Percentiles rank a stretch among this genome's conserved stretches.
Evolutionary conservation across 2,329 filamentous ascomycete genomes (phyloP).

Genomic region (Sclerotinia spermophila): DNA sequence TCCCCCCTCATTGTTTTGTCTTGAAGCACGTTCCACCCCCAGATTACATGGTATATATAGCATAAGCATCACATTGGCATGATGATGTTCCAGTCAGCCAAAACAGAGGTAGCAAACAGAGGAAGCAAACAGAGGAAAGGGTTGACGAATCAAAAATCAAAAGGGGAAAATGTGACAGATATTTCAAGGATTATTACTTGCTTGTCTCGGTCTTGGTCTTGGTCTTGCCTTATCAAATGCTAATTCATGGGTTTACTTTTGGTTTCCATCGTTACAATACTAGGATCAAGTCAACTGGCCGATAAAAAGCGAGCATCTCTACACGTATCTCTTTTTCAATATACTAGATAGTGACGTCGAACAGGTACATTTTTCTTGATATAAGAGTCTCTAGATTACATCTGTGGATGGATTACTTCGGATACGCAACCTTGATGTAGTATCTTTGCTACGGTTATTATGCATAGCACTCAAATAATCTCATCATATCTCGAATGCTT

Average conservation of each 20-base stretch:
- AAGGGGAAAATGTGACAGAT: not conserved
- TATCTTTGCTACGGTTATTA: not conserved
- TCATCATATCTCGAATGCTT: not conserved
- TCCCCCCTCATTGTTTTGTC: conserved; percentile 15
- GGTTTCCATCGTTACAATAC: not conserved
- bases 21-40: conserved; percentile 10
- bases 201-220: not conserved
- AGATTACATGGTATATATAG: not conserved
- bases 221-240: not conserved
- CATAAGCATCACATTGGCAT: not conserved
- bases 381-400: not conserved
- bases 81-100: not conserved
- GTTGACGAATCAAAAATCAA: not conserved
- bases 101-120: not conserved
- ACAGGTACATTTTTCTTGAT: not conserved
- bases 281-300: not conserved
- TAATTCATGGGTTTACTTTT: not conserved
- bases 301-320: not conserved
- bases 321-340: not conserved
- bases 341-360: not conserved
- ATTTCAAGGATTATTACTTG: not conserved
- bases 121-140: too few relatives aligned
- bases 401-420: not conserved
- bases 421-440: not conserved
- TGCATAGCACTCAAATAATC: not conserved